Conservation (phyloP, 768 basidiomycete genomes). For the Termitomyces sp. region DNA sequence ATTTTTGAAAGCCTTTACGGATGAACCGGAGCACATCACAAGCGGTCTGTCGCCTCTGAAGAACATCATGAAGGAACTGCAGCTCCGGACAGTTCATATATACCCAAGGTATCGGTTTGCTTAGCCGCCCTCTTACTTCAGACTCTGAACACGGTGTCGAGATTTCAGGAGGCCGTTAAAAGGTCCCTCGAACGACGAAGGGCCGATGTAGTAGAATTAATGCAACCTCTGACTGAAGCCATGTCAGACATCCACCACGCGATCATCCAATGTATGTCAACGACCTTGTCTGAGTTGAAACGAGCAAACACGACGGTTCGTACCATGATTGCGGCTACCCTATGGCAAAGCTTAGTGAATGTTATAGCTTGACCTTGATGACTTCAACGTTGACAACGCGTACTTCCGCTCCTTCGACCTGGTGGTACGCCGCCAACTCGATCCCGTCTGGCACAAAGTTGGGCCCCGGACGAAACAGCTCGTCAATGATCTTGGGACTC, state of each 20-base stretch:
- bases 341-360: not conserved
- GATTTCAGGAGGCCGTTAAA: constrained; percentile 89
- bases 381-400: constrained; percentile 86
- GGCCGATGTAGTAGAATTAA: constrained; percentile 90
- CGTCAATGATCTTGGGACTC: constrained; percentile 79
- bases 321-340: constrained; percentile 11
- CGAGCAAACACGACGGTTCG: constrained; percentile 69
- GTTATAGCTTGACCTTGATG: constrained; percentile 83
- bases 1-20: constrained; percentile 95
- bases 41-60: constrained; percentile 88
- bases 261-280: constrained; percentile 91
- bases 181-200: constrained; percentile 73
- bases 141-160: constrained; percentile 21
- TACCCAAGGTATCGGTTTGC: constrained; percentile 68
- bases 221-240: constrained; percentile 74
- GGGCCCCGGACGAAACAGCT: constrained; percentile 89
- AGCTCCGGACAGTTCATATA: constrained; percentile 82
- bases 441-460: constrained; percentile 96
- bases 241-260: constrained; percentile 93
- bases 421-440: constrained; percentile 82
- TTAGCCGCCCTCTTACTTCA: not conserved
- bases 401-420: constrained; percentile 92
- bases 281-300: constrained; percentile 84
- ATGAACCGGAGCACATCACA: constrained; percentile 93
- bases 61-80: constrained; percentile 90